Conservation (phyloP, 495 filamentous ascomycete species). For the Aspergillus asperescens region DNA sequence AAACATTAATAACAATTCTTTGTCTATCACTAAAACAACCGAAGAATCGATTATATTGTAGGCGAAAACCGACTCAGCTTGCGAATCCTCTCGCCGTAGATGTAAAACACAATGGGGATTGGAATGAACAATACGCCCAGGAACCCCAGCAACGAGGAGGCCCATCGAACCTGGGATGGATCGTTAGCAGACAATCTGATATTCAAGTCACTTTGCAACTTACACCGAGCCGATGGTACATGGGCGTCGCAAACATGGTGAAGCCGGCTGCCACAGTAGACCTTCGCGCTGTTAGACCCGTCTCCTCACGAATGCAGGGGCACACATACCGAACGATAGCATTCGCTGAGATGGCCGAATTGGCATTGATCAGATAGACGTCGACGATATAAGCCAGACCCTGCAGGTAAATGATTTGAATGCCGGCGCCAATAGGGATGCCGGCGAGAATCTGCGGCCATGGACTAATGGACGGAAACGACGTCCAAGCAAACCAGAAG, state of each 20-base stretch:
- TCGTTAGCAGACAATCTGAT: slow-evolving; percentile 40
- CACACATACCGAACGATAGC: slow-evolving; percentile 33
- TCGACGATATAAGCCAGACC: slow-evolving; percentile 53
- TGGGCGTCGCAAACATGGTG: slow-evolving; percentile 52
- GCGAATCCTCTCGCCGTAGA: slow-evolving; percentile 55
- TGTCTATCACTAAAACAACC: too few relatives aligned
- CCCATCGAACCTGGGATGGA: slow-evolving; percentile 51
- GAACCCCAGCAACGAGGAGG: slow-evolving; percentile 55
- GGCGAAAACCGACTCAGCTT: slow-evolving; percentile 23
- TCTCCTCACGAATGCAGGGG: background rate
- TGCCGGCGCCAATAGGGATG: slow-evolving; percentile 35
- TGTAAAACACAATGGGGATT: slow-evolving; percentile 58
- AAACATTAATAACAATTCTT: too few relatives aligned
- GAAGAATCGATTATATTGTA: background rate
- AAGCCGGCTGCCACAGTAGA: slow-evolving; percentile 44
- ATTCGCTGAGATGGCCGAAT: slow-evolving; percentile 46
- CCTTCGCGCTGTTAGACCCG: background rate
- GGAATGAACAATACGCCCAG: slow-evolving; percentile 53
- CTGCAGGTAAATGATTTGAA: slow-evolving; percentile 44
- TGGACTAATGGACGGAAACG: slow-evolving; percentile 30
- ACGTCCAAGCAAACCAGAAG: slow-evolving; percentile 56
- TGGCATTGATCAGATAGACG: slow-evolving; percentile 45
- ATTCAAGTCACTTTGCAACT: slow-evolving; percentile 25
- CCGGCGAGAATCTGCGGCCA: slow-evolving; percentile 33
- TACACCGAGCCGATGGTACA: slow-evolving; percentile 36